Base-by-base conservation (phyloP, 1,284 basidiomycete genomes). In the Sanghuangporus sanghuang region DNA sequence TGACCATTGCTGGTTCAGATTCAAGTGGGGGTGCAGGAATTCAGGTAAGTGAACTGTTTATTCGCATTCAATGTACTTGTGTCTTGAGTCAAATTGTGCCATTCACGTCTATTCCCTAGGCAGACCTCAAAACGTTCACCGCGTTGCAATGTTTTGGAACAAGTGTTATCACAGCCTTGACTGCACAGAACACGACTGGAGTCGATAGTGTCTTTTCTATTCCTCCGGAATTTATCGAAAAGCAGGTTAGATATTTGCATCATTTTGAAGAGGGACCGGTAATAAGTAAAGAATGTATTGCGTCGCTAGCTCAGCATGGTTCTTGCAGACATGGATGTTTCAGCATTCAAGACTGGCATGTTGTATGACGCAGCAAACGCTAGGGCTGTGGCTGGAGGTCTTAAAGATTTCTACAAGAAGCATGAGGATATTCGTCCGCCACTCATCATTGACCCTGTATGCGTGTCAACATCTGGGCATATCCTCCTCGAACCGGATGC, bases 291-390 rank as follows among this genome's bases (percentile, higher is more conserved):
- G 64, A 63, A 35, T 48, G 61, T 50, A 11, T n/a, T 52, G 50
- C 12, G 36, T 53, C 42, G 54, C 44, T 77, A 98, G 89, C 81
- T 98, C 49, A 73, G 74, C 21, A 85, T 87, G 0, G 83, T 98
- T 3, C 73, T 93, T n/a, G 79, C 81, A 7, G 96, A 98, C 71
- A 84, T 94, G 36, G 75, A 85, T 1, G 79, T 95, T 14, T 77
- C 81, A 52, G 91, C 87, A 0, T 85, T 97, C 71, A 98, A 98
- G 76, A 93, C 93, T 0, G 96, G 96, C 14, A 97, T 97, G 95
- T 81, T 92, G 0, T 85, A 78, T 68, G 81, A 87, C 66, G 81
- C 83, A 0, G 76, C 74, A 2, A 81, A 76, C 46, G 78, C 78
- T 5, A 75, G 71, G 18, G 75, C 78, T 0, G 77, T 87, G 1